These are phyloP conservation scores for Arctium minus DNA, from an alignment of 129 eudicot genomes.

Conservation along the genomic window DNA sequence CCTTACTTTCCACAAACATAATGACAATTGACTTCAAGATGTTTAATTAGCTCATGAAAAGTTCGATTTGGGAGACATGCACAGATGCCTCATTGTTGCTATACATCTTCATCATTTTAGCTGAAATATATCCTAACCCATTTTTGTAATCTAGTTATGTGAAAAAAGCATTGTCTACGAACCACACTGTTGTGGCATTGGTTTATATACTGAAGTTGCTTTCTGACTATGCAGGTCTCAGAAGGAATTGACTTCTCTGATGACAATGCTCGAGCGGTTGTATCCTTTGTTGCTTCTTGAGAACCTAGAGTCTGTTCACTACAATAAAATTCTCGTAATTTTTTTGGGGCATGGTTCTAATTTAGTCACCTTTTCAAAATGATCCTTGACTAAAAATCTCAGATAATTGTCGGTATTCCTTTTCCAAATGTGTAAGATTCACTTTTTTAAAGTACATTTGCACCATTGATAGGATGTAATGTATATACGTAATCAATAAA, in stretches of 20 bases:
- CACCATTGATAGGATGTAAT: not conserved
- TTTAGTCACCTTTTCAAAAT: not conserved
- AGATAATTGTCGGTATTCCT: conserved; percentile 96
- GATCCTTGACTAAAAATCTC: conserved; percentile 35
- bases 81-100: not conserved
- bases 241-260: conserved; percentile 99
- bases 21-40: not conserved
- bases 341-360: not conserved
- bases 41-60: not conserved
- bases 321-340: not conserved
- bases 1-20: no score
- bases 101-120: not conserved
- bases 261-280: conserved; percentile 94
- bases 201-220: not conserved
- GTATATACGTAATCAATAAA: not conserved
- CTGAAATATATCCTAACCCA: not conserved
- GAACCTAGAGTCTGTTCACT: conserved; percentile 1
- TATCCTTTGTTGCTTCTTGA: conserved; percentile 58
- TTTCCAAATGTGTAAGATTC: conserved; percentile 84
- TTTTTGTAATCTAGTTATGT: not conserved
- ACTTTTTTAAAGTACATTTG: not conserved
- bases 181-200: not conserved
- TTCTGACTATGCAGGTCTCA: conserved; percentile 58
- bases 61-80: not conserved
- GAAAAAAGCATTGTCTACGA: not conserved